Conservation (phyloP, 345 rosid species). For the Psidium guajava region DNA sequence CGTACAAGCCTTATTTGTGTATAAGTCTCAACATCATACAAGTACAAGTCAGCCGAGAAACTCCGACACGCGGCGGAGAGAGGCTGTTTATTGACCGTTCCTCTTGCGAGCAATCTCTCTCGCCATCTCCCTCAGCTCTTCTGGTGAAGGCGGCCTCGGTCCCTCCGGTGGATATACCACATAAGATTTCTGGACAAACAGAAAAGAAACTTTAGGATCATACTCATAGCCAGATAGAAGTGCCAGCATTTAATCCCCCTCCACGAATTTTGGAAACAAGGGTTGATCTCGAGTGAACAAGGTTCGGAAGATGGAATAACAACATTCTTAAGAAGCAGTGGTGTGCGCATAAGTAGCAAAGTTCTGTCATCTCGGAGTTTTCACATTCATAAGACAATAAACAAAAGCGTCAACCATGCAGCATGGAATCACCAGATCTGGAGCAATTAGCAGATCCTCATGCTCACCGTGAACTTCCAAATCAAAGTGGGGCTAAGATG, state of each 20-base stretch:
- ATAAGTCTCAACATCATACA: neutral
- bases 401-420: neutral
- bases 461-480: neutral
- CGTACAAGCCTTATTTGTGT: neutral
- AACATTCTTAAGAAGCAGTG: neutral
- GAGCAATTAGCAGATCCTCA: neutral
- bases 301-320: neutral
- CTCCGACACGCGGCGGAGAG: neutral
- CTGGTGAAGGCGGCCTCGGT: constrained; percentile 50
- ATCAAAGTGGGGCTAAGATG: neutral
- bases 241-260: neutral
- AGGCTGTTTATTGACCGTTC: constrained; percentile 4
- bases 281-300: neutral
- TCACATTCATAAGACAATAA: neutral
- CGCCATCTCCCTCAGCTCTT: constrained; percentile 63
- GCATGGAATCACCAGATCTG: neutral
- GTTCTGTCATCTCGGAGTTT: neutral
- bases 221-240: neutral
- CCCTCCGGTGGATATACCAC: constrained; percentile 44
- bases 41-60: neutral
- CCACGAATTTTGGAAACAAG: neutral
- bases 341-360: neutral
- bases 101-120: constrained; percentile 43
- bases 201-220: neutral
- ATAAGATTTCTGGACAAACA: constrained; percentile 36